phyloP scores from a whole-genome alignment of 169 alveolate genomes.

The Amoebophrya sp. region DNA sequence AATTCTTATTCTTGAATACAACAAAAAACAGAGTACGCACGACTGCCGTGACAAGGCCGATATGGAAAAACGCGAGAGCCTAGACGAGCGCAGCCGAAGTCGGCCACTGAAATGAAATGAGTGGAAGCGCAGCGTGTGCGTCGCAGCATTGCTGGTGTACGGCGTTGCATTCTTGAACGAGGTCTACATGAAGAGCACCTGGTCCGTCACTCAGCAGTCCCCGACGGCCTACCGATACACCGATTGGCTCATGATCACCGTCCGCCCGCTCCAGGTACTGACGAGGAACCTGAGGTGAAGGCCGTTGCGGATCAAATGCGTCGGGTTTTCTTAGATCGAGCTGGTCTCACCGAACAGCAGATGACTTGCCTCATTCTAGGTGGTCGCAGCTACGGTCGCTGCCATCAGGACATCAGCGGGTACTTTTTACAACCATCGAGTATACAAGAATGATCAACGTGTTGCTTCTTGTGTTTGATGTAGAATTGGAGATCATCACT shows the following conservation, averaged over 20 bases:
- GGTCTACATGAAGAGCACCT: background rate
- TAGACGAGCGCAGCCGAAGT: too few species aligned
- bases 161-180: background rate
- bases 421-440: too few species aligned
- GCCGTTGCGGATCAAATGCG: background rate
- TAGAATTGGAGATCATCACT: too few species aligned
- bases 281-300: background rate
- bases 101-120: background rate
- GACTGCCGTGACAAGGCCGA: too few species aligned
- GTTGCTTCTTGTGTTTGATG: too few species aligned
- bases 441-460: too few species aligned
- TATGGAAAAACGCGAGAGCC: too few species aligned
- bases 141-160: background rate
- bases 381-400: background rate
- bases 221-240: background rate
- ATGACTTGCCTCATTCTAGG: background rate
- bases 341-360: constrained; percentile 13
- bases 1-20: too few species aligned
- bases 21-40: background rate
- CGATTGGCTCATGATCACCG: background rate
- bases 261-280: background rate
- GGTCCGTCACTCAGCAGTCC: background rate
- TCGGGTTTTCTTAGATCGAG: background rate
- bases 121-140: background rate
- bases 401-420: background rate